phyloP scores from a whole-genome alignment of 306 rosid species.

The Oemleria cerasiformis region DNA sequence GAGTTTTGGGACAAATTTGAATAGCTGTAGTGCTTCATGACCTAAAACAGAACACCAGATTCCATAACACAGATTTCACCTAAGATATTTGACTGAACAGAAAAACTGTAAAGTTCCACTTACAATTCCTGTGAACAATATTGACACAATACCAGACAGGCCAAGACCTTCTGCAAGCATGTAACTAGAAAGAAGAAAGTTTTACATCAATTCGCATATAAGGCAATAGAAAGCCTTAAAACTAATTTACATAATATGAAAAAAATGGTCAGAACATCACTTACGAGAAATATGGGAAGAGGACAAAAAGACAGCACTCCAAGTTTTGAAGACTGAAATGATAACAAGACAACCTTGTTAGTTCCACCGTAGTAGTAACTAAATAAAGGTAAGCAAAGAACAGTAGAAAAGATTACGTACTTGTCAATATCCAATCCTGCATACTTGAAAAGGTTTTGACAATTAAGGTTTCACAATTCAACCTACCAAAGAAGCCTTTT shows the following conservation, averaged over 20 bases:
- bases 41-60: slow-evolving; percentile 48
- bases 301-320: slow-evolving; percentile 98
- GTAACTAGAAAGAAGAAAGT: slow-evolving; percentile 49
- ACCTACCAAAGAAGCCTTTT: slow-evolving; percentile 8
- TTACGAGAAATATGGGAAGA: slow-evolving; percentile 98
- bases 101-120: slow-evolving; percentile 30
- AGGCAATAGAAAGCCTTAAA: slow-evolving; percentile 1
- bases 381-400: slow-evolving; percentile 21
- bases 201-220: slow-evolving; percentile 22
- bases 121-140: slow-evolving; percentile 96
- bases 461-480: slow-evolving; percentile 65
- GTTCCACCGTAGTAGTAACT: slow-evolving; percentile 20
- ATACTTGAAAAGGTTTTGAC: slow-evolving; percentile 87
- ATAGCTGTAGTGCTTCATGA: slow-evolving; percentile 93
- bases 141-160: slow-evolving; percentile 94
- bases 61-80: slow-evolving; percentile 18
- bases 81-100: slow-evolving; percentile 4
- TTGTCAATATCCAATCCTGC: slow-evolving; percentile 97
- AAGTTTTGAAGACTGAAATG: slow-evolving; percentile 84
- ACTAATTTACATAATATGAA: neutral
- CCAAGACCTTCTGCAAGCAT: slow-evolving; percentile 99
- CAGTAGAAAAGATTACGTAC: slow-evolving; percentile 44
- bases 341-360: slow-evolving; percentile 21
- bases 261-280: slow-evolving; percentile 35
- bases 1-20: slow-evolving; percentile 93